These are phyloP conservation scores for Solanum pinnatisectum DNA, from an alignment of 257 asterid genomes.

Conservation along the genomic window DNA sequence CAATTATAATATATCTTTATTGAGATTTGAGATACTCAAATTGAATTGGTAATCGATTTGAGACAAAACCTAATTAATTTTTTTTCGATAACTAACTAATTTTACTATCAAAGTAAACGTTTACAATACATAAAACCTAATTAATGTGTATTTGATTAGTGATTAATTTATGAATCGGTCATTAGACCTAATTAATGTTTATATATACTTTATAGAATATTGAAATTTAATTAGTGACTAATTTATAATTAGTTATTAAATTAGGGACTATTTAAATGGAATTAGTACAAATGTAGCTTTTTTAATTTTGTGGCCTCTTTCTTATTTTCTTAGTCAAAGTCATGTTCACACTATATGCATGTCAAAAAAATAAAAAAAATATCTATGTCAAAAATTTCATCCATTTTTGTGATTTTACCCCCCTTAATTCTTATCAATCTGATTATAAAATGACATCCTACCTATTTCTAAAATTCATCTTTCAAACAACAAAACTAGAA, in stretches of 20 bases:
- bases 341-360: background rate
- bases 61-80: background rate
- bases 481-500: no score
- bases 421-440: background rate
- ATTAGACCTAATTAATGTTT: no score
- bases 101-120: background rate
- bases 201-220: no score
- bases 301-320: background rate
- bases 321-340: background rate
- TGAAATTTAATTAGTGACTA: no score
- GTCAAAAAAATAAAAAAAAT: background rate
- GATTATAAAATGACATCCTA: no score
- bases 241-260: no score
- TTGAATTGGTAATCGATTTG: no score
- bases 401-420: background rate
- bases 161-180: no score
- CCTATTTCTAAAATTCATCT: background rate
- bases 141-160: background rate
- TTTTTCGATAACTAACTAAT: no score
- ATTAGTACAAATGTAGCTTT: no score
- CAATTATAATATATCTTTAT: no score
- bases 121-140: background rate
- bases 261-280: background rate
- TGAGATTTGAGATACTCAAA: no score
- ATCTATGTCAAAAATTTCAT: background rate